These are phyloP conservation scores for Geotrichum aggregatum DNA, from an alignment of 1,139 yeast species.

Conservation along the genomic window DNA sequence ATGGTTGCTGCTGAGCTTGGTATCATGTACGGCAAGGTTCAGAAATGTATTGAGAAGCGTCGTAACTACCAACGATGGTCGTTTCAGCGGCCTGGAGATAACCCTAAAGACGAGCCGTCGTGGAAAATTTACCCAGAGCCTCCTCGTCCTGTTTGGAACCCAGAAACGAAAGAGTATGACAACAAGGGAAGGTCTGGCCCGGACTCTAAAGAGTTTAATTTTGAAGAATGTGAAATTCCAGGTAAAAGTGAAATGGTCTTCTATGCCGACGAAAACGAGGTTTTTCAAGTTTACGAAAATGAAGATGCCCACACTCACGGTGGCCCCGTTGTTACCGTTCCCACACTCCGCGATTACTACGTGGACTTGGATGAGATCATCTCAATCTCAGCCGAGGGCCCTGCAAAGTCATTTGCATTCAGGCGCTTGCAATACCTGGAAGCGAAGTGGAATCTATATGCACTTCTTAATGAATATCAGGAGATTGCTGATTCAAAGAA, in stretches of 20 bases:
- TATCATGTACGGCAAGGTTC: constrained; percentile 65
- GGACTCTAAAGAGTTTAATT: constrained; percentile 48
- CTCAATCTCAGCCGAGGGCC: constrained; percentile 83
- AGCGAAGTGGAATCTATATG: constrained; percentile 93
- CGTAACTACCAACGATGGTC: constrained; percentile 70
- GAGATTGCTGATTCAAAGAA: constrained; percentile 80
- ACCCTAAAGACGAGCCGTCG: constrained; percentile 68
- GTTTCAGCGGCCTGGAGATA: constrained; percentile 64
- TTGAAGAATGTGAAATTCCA: constrained; percentile 63
- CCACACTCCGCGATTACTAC: constrained; percentile 77
- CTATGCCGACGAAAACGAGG: constrained; percentile 57
- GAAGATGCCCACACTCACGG: constrained; percentile 32
- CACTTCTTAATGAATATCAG: constrained; percentile 82
- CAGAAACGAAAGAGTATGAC: constrained; percentile 46
- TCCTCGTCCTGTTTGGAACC: constrained; percentile 85
- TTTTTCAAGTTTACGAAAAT: constrained; percentile 57
- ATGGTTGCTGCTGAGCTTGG: constrained; percentile 65
- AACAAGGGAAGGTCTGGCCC: constrained; percentile 15
- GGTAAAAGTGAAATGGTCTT: constrained; percentile 51
- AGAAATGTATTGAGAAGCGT: constrained; percentile 68
- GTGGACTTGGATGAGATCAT: constrained; percentile 71
- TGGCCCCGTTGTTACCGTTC: constrained; percentile 55
- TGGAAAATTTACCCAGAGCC: constrained; percentile 93
- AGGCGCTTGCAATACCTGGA: constrained; percentile 88
- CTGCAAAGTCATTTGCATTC: constrained; percentile 95